Conservation (phyloP, 2,329 filamentous ascomycete species). For the Salinomyces thailandicus region DNA sequence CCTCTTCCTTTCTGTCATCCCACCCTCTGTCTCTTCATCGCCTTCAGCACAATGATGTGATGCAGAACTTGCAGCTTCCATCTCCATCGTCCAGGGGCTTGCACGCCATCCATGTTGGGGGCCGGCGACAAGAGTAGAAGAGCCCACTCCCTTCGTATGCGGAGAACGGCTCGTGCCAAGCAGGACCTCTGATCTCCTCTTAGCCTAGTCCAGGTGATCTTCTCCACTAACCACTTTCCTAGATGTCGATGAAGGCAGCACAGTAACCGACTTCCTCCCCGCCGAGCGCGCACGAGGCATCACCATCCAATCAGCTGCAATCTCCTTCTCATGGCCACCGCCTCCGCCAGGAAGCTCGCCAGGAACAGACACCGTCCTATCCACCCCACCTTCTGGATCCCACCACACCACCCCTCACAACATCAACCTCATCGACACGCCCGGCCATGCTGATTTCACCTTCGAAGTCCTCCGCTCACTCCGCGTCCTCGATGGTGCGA, state of each 20-base stretch:
- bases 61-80: no score
- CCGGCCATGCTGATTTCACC: constrained; percentile 92
- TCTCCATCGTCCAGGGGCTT: not conserved
- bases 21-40: not conserved
- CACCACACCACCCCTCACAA: constrained; percentile 49
- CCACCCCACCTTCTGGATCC: constrained; percentile 3
- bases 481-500: constrained; percentile 74
- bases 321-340: constrained; percentile 85
- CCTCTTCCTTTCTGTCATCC: not conserved
- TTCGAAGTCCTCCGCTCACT: constrained; percentile 92
- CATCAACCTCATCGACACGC: constrained; percentile 90
- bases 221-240: no score
- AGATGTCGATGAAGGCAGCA: constrained; percentile 95
- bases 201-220: not conserved
- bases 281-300: constrained; percentile 87
- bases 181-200: not conserved
- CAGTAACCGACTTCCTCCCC: constrained; percentile 91
- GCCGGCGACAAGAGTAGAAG: not conserved
- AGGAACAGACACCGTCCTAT: constrained; percentile 2
- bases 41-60: no score
- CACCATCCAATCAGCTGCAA: constrained; percentile 93
- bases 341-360: constrained; percentile 3
- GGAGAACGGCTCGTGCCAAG: not conserved
- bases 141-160: not conserved
- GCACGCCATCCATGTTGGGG: not conserved